Base-by-base conservation (phyloP, 345 rosid genomes). In the Eucalyptus melliodora region DNA sequence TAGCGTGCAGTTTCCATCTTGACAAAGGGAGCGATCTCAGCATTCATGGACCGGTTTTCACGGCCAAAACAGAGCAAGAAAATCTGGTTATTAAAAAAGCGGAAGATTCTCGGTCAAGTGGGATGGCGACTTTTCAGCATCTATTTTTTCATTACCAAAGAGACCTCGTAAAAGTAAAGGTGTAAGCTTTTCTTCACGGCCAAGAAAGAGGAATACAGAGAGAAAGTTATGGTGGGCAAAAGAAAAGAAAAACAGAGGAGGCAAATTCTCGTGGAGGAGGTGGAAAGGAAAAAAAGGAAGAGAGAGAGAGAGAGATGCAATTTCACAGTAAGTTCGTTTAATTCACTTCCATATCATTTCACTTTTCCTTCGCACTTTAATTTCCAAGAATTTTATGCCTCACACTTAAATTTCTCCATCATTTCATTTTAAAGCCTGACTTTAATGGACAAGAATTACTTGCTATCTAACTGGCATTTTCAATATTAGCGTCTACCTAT, bases 401-500 rank as follows among this genome's bases (percentile, higher is more conserved):
- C 67, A 26, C n/a, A 27, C 15, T 60, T 27, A 27, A 60, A 60
- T 60, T 26, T 60, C 1, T 60, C 31, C 67, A 60, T 26, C n/a
- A 26, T 60, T 26, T 60, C 31, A 55, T 55, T 55, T 55, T 9
- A 23, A 55, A 55, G 26, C 27, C 11, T 6, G 27, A 7, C 55
- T 53, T 53, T 0, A 53, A 53, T 53, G 59, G 62, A 56, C 11
- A 56, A 24, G 13, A 56, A 56, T 24, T 2, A 56, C 62, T 56
- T 56, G 62, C 5, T 1, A 0, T 56, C 62, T 56, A 9, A 56
- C 30, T 56, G 4, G 6, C 62, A 56, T 56, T 9, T 56, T 24
- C 13, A 24, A 1, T 3, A 56, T 56, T 9, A 24, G 13, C 62
- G 24, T 2, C 27, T 56, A 56, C 13, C 0, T 0, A 3, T 56